These are phyloP conservation scores for Xylaria multiplex DNA, from an alignment of 2,329 filamentous ascomycete genomes.

Conservation along the genomic window DNA sequence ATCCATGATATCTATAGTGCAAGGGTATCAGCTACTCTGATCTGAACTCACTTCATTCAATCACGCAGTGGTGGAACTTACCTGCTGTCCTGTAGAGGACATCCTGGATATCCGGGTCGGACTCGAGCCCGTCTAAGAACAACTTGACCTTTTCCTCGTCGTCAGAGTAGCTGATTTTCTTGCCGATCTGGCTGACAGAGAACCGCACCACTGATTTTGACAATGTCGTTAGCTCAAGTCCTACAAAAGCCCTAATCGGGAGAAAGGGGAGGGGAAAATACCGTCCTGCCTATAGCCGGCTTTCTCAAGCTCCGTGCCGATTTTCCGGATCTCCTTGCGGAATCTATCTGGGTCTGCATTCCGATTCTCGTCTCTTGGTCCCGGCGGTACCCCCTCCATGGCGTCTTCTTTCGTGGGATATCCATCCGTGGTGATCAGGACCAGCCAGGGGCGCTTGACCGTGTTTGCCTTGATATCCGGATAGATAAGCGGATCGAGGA, in stretches of 20 bases:
- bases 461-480: conserved; percentile 23
- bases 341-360: conserved; percentile 23
- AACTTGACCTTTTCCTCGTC: conserved; percentile 28
- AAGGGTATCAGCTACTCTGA: neutral
- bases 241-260: no score
- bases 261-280: neutral
- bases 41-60: neutral
- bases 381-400: conserved; percentile 8
- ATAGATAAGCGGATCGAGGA: conserved; percentile 34
- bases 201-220: conserved; percentile 16
- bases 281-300: conserved; percentile 28
- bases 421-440: conserved; percentile 34
- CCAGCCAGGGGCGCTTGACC: conserved; percentile 31
- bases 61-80: neutral
- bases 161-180: conserved; percentile 31
- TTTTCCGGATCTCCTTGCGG: conserved; percentile 29
- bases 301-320: conserved; percentile 21
- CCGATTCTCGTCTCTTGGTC: conserved; percentile 22
- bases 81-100: conserved; percentile 24
- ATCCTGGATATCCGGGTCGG: conserved; percentile 21
- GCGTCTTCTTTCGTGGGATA: conserved; percentile 29
- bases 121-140: conserved; percentile 27
- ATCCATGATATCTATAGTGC: conserved; percentile 23
- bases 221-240: neutral
- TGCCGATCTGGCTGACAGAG: conserved; percentile 30